Base-by-base conservation (phyloP, 768 basidiomycete genomes). In the Phanerochaete sordida region DNA sequence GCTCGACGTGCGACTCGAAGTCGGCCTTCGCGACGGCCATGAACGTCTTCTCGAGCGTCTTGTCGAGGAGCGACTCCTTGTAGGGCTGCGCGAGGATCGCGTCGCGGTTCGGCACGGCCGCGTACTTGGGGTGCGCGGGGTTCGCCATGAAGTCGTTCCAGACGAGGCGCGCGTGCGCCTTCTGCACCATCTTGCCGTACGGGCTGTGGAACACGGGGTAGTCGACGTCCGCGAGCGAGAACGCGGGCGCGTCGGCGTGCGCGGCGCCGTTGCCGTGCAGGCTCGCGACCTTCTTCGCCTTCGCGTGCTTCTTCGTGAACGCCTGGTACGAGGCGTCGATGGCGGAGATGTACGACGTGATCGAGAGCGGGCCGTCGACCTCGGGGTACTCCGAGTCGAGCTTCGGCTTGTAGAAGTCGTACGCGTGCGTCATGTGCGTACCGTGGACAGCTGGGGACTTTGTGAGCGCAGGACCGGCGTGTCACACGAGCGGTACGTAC, bases 321-420 rank as follows among this genome's bases (percentile, higher is more conserved):
- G 85, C 81, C 43, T 81, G 78, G 79, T 98, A 99, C 21, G 95
- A 86, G 56, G 84, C 83, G 73, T 99, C 97, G 60, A 99, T 84
- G 35, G 96, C 94, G 60, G 91, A 88, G 68, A 95, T 87, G 78
- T 99, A 99, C 45, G 93, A 93, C 56, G 92, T 91, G 60, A 97
- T 91, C 8, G 97, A 96, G 47, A 96, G 88, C 5, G 96, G 97
- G 2, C 97, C 97, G 70, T 99, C 96, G 51, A 99, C 96, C 68
- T 92, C 91, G 61, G 97, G 97, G 74, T 95, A 96, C 74, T 95
- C 93, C 23, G 93, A 95, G 57, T 89, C 87, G 23, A 98, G 86
- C 67, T 93, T 88, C 50, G 97, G 97, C 80, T 99, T 99, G 88
- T 97, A 99, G 75, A 98, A 98, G 77, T 99, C 97, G 75, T 96